Evolutionary conservation across 176 grass and related monocot genomes (phyloP), one percentile per base, ranked within the genome.

Genomic region (Poa annua): DNA sequence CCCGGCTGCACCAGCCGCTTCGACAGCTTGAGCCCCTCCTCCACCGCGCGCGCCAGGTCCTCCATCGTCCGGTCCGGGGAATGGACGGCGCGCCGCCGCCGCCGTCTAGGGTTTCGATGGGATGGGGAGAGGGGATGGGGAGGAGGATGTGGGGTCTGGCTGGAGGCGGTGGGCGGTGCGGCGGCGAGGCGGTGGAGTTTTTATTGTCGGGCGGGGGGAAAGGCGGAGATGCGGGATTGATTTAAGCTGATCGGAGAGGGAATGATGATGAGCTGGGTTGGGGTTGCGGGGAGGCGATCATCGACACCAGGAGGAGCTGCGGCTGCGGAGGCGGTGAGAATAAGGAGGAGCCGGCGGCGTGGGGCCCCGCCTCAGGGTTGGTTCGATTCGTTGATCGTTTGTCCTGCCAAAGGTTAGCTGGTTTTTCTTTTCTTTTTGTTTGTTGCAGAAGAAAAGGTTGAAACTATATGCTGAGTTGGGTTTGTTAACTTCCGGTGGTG

Each of bases 21-120:
- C 19, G 87, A 86, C 10, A 99, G 89, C 89, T 92, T 93, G 12
- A 99, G 85, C 39, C 91, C 93, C 21, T 96, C 89, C 80, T 92
- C 96, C 74, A 99, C 96, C 67, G 91, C 88, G 78, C 74, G 85
- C 42, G 87, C 79, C 65, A 99, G 96, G 22, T 88, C 91, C 21
- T 94, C 93, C 83, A 91, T 86, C n/a, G 68, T 11, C 29, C 29
- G n/a, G n/a, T n/a, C 41, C 41, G 10, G 29, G 19, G 11, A 6
- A 12, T 8, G 14, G 3, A 45, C 6, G 26, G 19, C 17, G 16
- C 42, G 25, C 60, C 17, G 26, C 44, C 48, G 72, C 61, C 25
- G 72, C 44, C 20, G 33, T 60, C 52, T 86, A 92, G 86, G 83
- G 78, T 81, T 84, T 35, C 54, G 16, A 80, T 1, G 71, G 0